Evolutionary conservation across 2,329 filamentous ascomycete genomes (phyloP).

Genomic region (Ophiostoma montium): DNA sequence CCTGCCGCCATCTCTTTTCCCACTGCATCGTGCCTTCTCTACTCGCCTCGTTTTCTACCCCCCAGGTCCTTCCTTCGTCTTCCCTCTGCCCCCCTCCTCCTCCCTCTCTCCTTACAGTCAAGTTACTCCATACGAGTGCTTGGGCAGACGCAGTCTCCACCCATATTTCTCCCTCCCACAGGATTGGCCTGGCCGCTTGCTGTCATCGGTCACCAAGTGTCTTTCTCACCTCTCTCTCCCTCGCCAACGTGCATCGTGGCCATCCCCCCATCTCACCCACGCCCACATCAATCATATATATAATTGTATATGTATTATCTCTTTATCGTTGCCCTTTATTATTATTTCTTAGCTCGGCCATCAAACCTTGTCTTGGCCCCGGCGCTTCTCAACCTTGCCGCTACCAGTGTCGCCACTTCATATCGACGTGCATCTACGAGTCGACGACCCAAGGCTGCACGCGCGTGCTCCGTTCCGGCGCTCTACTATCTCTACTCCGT

Average conservation of each 20-base stretch:
- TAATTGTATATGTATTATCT: background rate
- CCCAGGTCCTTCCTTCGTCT: background rate
- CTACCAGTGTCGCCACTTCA: background rate
- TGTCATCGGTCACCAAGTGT: too few species aligned
- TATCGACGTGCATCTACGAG: background rate
- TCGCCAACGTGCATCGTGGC: too few species aligned
- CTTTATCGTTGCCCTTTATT: background rate
- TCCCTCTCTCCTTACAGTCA: background rate
- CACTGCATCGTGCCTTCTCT: background rate
- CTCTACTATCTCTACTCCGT: background rate
- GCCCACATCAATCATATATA: too few species aligned
- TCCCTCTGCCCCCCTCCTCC: background rate
- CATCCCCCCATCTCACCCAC: too few species aligned
- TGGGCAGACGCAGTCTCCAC: too few species aligned
- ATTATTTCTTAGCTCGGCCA: background rate
- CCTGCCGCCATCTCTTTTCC: background rate
- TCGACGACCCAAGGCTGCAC: background rate
- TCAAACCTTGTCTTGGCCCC: background rate
- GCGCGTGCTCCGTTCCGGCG: background rate
- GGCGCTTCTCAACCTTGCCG: background rate
- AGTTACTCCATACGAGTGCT: too few species aligned
- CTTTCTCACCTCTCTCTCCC: too few species aligned
- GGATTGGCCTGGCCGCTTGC: too few species aligned
- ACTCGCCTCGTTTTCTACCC: background rate
- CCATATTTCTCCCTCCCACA: too few species aligned